Percentiles rank a stretch among this genome's conserved stretches.
phyloP scores from a whole-genome alignment of 2,329 filamentous ascomycete genomes.

The Chalara sp. region DNA sequence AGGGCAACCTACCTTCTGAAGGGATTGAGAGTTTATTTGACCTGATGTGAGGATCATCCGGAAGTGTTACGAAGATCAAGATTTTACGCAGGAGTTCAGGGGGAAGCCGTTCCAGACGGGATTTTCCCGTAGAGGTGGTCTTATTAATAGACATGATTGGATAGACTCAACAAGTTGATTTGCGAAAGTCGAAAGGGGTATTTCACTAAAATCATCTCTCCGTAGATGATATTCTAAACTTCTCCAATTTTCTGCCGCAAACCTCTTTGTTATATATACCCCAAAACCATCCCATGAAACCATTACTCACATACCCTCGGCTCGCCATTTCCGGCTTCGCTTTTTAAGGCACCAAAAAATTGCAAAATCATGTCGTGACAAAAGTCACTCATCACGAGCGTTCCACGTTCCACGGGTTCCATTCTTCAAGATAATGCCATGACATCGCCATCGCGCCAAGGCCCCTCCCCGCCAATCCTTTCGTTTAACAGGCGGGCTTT shows the following conservation, averaged over 20 bases:
- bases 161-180: background rate
- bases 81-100: slow-evolving; percentile 61
- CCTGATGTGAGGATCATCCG: background rate
- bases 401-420: background rate
- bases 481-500: background rate
- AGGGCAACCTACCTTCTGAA: background rate
- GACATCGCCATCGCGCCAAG: background rate
- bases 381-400: background rate
- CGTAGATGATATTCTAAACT: background rate
- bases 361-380: background rate
- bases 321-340: background rate
- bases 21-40: background rate
- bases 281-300: background rate
- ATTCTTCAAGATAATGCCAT: background rate
- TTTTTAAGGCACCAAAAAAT: background rate
- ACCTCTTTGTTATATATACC: background rate
- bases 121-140: slow-evolving; percentile 16
- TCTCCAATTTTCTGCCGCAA: background rate
- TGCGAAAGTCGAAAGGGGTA: background rate
- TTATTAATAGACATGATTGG: background rate
- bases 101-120: slow-evolving; percentile 59
- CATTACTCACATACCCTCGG: background rate
- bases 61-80: slow-evolving; percentile 1
- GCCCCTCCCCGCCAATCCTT: background rate
- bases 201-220: background rate